phyloP scores from a whole-genome alignment of 148 eudicot genomes.

The Amaranthus hypochondriacus region DNA sequence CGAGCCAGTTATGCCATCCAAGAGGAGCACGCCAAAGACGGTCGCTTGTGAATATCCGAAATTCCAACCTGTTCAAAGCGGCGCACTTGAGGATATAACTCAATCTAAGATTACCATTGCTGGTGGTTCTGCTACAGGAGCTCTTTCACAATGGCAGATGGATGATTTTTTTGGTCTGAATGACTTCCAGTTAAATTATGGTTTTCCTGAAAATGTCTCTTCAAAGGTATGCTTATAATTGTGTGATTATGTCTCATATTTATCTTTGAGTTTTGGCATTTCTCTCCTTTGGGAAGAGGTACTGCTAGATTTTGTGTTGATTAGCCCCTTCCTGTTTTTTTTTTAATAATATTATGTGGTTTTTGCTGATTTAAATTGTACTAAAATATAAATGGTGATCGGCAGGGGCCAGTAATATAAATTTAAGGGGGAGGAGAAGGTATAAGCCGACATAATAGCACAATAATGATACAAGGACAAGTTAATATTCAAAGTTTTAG shows the following conservation, averaged over 20 bases:
- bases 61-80: conserved; percentile 37
- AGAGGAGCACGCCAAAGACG: conserved; percentile 32
- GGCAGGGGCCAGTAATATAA: no score
- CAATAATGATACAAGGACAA: no score
- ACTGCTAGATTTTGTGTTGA: background rate
- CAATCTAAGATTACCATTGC: conserved; percentile 41
- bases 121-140: conserved; percentile 61
- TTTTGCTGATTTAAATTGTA: no score
- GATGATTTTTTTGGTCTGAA: conserved; percentile 61
- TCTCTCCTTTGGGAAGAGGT: background rate
- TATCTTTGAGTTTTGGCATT: background rate
- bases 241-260: background rate
- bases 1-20: conserved; percentile 33
- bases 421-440: no score
- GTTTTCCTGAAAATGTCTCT: conserved; percentile 46
- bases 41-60: conserved; percentile 39
- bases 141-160: conserved; percentile 57
- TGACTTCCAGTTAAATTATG: conserved; percentile 53
- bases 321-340: no score
- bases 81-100: conserved; percentile 36
- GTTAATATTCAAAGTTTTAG: no score
- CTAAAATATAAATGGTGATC: no score
- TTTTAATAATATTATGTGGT: no score
- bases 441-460: no score
- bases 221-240: conserved; percentile 56